These are phyloP conservation scores for Diaporthe capsici DNA, from an alignment of 2,329 filamentous ascomycete genomes.

Conservation along the genomic window DNA sequence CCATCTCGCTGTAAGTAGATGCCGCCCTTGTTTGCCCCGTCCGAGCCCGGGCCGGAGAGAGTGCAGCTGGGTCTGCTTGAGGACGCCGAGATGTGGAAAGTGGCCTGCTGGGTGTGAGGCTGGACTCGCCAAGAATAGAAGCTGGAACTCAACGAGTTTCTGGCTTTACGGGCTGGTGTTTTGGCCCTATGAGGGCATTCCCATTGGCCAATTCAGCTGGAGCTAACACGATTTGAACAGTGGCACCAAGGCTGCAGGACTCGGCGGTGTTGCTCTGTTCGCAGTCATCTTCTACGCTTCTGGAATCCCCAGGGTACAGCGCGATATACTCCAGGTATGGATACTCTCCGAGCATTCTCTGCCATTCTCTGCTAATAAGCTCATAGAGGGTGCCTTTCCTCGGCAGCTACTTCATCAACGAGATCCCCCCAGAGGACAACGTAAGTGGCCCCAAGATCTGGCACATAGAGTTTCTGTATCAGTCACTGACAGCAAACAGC, in stretches of 20 bases:
- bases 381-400: constrained; percentile 69
- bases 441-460: constrained; percentile 58
- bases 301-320: constrained; percentile 72
- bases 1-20: constrained; percentile 66
- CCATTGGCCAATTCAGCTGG: not conserved
- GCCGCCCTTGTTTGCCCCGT: not conserved
- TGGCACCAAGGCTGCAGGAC: constrained; percentile 65
- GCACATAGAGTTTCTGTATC: not conserved
- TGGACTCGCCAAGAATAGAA: not conserved
- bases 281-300: constrained; percentile 73
- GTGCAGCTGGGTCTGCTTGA: not conserved
- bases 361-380: constrained; percentile 45
- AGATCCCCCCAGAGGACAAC: constrained; percentile 73
- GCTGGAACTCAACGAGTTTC: not conserved
- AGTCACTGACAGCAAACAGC: constrained; percentile 1
- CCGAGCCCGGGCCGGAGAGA: not conserved
- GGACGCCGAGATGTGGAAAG: not conserved
- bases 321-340: constrained; percentile 71
- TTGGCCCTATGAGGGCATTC: not conserved
- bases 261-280: constrained; percentile 70
- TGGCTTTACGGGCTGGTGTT: not conserved
- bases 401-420: constrained; percentile 64
- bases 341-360: not conserved
- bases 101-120: not conserved
- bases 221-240: constrained; percentile 53